Conservation (phyloP, 441 rosid genomes). For the Populus trichocarpa region DNA sequence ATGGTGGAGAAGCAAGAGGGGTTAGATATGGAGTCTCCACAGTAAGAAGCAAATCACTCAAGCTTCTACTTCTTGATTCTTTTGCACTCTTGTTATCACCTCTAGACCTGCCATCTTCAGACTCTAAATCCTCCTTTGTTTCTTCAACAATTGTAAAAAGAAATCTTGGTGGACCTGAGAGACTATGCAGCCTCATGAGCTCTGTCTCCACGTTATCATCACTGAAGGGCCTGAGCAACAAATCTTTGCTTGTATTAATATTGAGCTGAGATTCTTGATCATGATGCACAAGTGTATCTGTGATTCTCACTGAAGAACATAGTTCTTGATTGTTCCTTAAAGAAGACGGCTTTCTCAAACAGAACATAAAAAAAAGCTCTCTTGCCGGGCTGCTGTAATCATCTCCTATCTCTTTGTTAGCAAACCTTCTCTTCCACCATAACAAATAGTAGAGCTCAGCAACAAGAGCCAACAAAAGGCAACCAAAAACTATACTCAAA, state of each 20-base stretch:
- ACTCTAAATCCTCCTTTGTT: constrained; percentile 89
- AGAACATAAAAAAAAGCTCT: constrained; percentile 72
- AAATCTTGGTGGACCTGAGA: constrained; percentile 77
- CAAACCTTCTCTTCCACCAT: constrained; percentile 77
- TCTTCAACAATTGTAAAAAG: constrained; percentile 86
- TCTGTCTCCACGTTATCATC: constrained; percentile 39
- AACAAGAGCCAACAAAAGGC: constrained; percentile 66
- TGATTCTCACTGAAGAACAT: constrained; percentile 30
- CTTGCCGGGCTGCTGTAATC: constrained; percentile 60
- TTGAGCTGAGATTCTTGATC: constrained; percentile 28
- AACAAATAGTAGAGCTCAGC: constrained; percentile 84
- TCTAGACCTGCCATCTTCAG: constrained; percentile 64
- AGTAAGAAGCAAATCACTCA: constrained; percentile 62
- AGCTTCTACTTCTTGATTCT: constrained; percentile 56
- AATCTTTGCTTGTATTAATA: constrained; percentile 32
- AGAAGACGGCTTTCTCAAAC: constrained; percentile 60
- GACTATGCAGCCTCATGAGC: constrained; percentile 46
- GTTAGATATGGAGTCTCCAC: constrained; percentile 85
- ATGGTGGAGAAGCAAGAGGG: constrained; percentile 81
- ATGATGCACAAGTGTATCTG: constrained; percentile 31
- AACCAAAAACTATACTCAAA: constrained; percentile 80
- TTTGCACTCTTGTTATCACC: constrained; percentile 35
- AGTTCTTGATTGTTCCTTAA: constrained; percentile 33
- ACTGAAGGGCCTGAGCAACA: constrained; percentile 35
- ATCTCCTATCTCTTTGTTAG: constrained; percentile 42